Conservation (phyloP, 176 grass and related monocot species). For the Musa beccarii region DNA sequence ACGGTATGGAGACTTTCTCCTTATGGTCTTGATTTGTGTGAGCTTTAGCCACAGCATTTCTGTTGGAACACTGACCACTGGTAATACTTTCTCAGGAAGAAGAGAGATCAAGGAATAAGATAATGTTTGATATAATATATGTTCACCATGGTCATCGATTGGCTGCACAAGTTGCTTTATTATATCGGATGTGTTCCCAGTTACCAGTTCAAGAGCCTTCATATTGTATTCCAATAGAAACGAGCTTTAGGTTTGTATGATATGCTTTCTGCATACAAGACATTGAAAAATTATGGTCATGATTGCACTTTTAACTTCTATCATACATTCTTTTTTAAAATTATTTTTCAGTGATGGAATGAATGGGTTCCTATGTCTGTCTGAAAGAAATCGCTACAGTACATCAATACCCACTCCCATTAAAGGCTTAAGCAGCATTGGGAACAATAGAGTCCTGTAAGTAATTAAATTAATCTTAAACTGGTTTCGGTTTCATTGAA, state of each 20-base stretch:
- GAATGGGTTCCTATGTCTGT: constrained; percentile 95
- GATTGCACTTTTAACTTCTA: constrained; percentile 21
- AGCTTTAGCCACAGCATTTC: not conserved
- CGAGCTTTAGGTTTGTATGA: constrained; percentile 56
- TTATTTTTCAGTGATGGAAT: constrained; percentile 54
- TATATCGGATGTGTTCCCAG: constrained; percentile 55
- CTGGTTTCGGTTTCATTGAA: not conserved
- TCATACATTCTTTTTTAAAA: constrained; percentile 6
- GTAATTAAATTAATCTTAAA: constrained; percentile 13
- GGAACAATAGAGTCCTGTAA: constrained; percentile 90
- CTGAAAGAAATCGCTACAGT: constrained; percentile 52
- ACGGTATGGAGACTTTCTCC: constrained; percentile 38
- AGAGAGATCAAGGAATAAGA: constrained; percentile 83
- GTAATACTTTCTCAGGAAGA: constrained; percentile 45
- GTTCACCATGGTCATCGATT: constrained; percentile 66
- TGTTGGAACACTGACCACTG: not conserved
- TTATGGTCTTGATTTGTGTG: not conserved
- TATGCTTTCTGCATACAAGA: constrained; percentile 13
- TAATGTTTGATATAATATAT: constrained; percentile 80
- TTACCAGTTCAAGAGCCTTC: constrained; percentile 34
- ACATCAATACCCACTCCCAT: constrained; percentile 45
- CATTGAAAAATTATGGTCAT: not conserved
- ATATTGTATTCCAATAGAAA: constrained; percentile 54
- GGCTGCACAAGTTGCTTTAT: constrained; percentile 44
- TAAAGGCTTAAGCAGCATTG: constrained; percentile 62